These are phyloP conservation scores for Acer negundo DNA, from an alignment of 345 rosid genomes.

Conservation along the genomic window DNA sequence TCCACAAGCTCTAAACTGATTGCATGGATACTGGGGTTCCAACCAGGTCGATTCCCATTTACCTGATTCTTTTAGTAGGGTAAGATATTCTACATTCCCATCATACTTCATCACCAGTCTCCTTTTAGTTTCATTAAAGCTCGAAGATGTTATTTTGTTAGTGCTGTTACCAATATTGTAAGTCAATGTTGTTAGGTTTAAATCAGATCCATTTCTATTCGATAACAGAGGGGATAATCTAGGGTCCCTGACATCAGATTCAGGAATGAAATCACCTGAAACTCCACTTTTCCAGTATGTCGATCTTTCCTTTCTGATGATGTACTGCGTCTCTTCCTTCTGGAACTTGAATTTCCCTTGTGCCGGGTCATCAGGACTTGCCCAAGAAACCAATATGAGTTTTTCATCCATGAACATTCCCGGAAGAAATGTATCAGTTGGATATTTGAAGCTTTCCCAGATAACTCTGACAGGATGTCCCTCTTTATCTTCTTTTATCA, in stretches of 20 bases:
- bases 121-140: too few species aligned
- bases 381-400: constrained; percentile 37
- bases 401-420: constrained; percentile 35
- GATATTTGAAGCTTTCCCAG: constrained; percentile 46
- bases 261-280: constrained; percentile 36
- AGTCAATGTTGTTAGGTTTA: neutral
- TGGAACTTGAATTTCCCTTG: constrained; percentile 50
- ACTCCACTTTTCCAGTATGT: constrained; percentile 34
- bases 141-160: too few species aligned
- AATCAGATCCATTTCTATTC: constrained; percentile 31
- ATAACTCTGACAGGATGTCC: fast-evolving
- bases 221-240: constrained; percentile 39
- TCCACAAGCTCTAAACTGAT: too few species aligned
- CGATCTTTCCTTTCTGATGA: constrained; percentile 20
- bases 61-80: too few species aligned
- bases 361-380: constrained; percentile 39
- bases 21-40: too few species aligned
- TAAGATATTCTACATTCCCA: too few species aligned
- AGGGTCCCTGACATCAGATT: constrained; percentile 35
- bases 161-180: too few species aligned
- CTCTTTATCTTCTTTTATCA: neutral
- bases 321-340: constrained; percentile 36
- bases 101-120: too few species aligned
- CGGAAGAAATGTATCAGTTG: constrained; percentile 59
- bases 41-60: too few species aligned